phyloP scores from a whole-genome alignment of 495 filamentous ascomycete genomes.

The Corynascus novoguineensis region DNA sequence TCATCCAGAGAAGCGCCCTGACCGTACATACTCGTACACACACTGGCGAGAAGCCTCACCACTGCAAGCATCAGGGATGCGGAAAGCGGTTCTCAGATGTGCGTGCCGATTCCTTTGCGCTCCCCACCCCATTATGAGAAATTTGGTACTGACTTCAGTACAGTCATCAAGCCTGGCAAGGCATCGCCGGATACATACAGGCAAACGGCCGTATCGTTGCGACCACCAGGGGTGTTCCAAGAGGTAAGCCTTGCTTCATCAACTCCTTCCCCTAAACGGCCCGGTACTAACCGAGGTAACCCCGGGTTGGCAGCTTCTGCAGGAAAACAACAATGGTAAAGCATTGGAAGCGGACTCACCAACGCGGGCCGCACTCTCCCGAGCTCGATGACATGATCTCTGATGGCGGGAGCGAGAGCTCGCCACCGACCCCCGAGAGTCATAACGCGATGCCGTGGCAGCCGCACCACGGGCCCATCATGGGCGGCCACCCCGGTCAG shows the following conservation, averaged over 20 bases:
- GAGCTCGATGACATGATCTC: slow-evolving; percentile 52
- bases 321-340: slow-evolving; percentile 86
- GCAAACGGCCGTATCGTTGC: slow-evolving; percentile 80
- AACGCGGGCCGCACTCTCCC: slow-evolving; percentile 51
- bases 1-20: slow-evolving; percentile 83
- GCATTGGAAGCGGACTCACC: slow-evolving; percentile 67
- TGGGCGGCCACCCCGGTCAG: slow-evolving; percentile 28
- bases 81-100: slow-evolving; percentile 85
- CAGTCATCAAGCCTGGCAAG: slow-evolving; percentile 84
- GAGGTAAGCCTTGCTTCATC: slow-evolving; percentile 50
- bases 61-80: slow-evolving; percentile 73
- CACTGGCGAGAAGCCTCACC: slow-evolving; percentile 85
- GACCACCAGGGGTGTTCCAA: slow-evolving; percentile 70
- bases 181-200: slow-evolving; percentile 81
- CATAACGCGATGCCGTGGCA: slow-evolving; percentile 34
- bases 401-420: slow-evolving; percentile 49
- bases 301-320: slow-evolving; percentile 59
- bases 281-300: slow-evolving; percentile 23
- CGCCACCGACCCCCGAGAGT: slow-evolving; percentile 46
- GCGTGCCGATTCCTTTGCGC: slow-evolving; percentile 29
- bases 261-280: background rate
- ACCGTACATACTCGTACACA: slow-evolving; percentile 84
- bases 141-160: slow-evolving; percentile 41
- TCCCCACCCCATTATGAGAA: background rate
- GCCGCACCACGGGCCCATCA: slow-evolving; percentile 24